A percentile compares a stretch with the other conserved stretches of the same genome.
Conservation (phyloP, 495 filamentous ascomycete genomes). For the Penicillium bialowiezense region DNA sequence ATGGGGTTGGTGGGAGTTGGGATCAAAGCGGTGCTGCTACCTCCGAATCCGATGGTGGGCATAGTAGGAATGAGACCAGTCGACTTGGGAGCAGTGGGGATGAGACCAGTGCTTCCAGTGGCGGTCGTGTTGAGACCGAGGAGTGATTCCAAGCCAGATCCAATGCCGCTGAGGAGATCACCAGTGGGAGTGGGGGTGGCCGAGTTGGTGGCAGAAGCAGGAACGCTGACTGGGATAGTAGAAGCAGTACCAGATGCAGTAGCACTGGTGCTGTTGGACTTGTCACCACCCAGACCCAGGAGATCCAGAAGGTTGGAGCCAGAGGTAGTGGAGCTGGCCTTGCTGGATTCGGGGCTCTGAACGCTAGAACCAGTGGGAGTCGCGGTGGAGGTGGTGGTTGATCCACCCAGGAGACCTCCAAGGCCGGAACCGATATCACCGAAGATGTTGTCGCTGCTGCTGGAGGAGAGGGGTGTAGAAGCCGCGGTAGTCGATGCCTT, state of each 20-base stretch:
- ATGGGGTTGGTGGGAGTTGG: constrained; percentile 24
- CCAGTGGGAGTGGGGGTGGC: constrained; percentile 11
- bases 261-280: constrained; percentile 8
- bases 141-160: constrained; percentile 10
- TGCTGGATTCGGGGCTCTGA: not conserved
- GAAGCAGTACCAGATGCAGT: constrained; percentile 1
- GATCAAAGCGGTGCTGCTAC: constrained; percentile 28
- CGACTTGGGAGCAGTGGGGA: constrained; percentile 19
- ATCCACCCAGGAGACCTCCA: not conserved
- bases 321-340: not conserved
- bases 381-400: constrained; percentile 8
- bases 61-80: constrained; percentile 16
- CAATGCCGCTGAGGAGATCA: constrained; percentile 7
- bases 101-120: constrained; percentile 13
- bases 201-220: constrained; percentile 17
- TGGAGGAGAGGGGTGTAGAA: constrained; percentile 1
- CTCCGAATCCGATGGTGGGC: constrained; percentile 13
- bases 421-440: constrained; percentile 4
- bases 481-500: constrained; percentile 1
- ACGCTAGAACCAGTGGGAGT: constrained; percentile 3
- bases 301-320: constrained; percentile 3
- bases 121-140: constrained; percentile 7
- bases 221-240: constrained; percentile 29
- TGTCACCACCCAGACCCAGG: constrained; percentile 4
- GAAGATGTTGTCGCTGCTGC: not conserved